Evolutionary conservation across 768 basidiomycete genomes (phyloP), one percentile per base, ranked within the genome.

Genomic region (Leccinum barrowsii): DNA sequence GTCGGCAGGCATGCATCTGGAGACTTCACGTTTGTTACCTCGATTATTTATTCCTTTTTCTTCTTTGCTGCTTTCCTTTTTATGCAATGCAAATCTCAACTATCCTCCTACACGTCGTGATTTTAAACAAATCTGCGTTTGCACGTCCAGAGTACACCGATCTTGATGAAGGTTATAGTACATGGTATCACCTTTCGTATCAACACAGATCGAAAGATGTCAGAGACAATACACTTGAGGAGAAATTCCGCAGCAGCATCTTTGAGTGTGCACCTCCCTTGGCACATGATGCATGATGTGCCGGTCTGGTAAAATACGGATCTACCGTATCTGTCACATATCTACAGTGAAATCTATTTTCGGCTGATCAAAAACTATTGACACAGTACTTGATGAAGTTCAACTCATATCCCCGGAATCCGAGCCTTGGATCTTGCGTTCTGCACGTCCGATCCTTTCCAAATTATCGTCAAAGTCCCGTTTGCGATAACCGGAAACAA

Each of bases 391-490:
- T 19, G 7, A 8, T 28, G 2, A 49, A 32, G 24, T 50, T 62
- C 26, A 61, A 52, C 52, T 56, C 7, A 24, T 35, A 35, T 53
- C 60, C 11, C 70, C 72, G 28, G 64, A 72, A 54, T 53, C 54
- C 8, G 65, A 67, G 7, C 68, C 86, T 63, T 87, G 84, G 0
- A 87, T 87, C 61, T 81, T 81, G 52, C 90, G 80, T 68, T 89
- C 87, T 26, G 80, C 76, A 63, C 80, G 82, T 0, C 96, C 94
- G 82, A 97, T 96, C 78, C 88, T 93, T 58, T 82, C 83, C 44
- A 98, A 75, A 75, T 98, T 99, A 54, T 80, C 81, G 71, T 98
- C 96, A 70, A 96, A 94, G 59, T 88, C 84, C 17, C 91, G 81
- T 48, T 84, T 84, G 24, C 93, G 82, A 73, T 98, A 98, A 15